phyloP scores from a whole-genome alignment of 768 basidiomycete genomes.

The Podaxis sp. region DNA sequence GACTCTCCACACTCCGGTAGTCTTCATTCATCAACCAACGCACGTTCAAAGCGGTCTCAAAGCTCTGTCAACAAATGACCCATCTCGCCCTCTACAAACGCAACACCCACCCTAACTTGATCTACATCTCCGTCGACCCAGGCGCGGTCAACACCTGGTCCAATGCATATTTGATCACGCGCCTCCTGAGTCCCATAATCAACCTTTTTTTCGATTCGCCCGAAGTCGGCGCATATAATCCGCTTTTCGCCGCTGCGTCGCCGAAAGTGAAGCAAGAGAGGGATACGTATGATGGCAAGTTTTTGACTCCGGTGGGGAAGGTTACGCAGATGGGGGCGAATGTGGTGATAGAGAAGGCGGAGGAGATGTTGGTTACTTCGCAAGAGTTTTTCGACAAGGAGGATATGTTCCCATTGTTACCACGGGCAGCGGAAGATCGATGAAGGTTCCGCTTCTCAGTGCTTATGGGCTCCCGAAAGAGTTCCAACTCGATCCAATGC shows the following conservation, averaged over 20 bases:
- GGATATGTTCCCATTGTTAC: constrained; percentile 16
- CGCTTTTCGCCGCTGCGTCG: constrained; percentile 36
- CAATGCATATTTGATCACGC: constrained; percentile 12
- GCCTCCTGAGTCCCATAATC: constrained; percentile 17
- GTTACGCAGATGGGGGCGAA: constrained; percentile 26
- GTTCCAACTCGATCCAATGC: neutral
- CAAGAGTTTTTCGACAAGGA: constrained; percentile 34
- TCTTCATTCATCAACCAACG: neutral
- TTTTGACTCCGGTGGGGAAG: constrained; percentile 30
- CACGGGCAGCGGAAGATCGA: neutral
- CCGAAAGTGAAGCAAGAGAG: constrained; percentile 26
- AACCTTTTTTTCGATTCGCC: constrained; percentile 21
- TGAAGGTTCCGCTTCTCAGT: neutral
- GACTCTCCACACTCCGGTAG: neutral
- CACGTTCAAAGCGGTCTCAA: neutral
- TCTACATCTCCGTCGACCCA: constrained; percentile 35
- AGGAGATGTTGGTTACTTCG: constrained; percentile 13
- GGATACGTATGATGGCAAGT: constrained; percentile 33
- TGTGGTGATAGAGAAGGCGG: constrained; percentile 30
- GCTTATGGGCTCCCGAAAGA: neutral
- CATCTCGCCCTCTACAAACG: constrained; percentile 1
- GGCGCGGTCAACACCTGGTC: constrained; percentile 32
- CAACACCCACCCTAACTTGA: constrained; percentile 21
- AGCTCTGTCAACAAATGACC: constrained; percentile 6
- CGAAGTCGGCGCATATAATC: constrained; percentile 30